Conservation (phyloP, 768 basidiomycete species). For the Rhizopogon vesiculosus region DNA sequence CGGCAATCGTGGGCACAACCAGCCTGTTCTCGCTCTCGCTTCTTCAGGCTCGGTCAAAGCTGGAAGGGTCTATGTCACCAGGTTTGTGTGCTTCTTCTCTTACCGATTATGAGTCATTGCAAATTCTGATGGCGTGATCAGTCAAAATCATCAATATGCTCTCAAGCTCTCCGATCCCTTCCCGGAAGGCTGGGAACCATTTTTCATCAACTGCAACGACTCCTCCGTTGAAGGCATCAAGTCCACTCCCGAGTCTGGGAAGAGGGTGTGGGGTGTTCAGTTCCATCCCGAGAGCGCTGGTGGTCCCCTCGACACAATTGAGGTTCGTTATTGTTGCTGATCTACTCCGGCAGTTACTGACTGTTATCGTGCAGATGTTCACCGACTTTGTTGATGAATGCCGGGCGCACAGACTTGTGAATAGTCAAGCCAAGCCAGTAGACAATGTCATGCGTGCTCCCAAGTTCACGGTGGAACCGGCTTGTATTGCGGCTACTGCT, state of each 20-base stretch:
- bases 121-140: constrained; percentile 18
- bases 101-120: not conserved
- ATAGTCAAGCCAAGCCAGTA: constrained; percentile 15
- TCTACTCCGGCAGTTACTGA: too few species aligned
- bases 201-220: constrained; percentile 99
- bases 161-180: constrained; percentile 89
- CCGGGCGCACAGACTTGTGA: constrained; percentile 45
- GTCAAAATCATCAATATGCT: constrained; percentile 99
- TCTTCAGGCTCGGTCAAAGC: constrained; percentile 90
- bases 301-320: constrained; percentile 97
- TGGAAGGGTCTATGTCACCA: constrained; percentile 95
- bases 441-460: constrained; percentile 8
- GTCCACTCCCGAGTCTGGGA: constrained; percentile 84
- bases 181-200: constrained; percentile 96
- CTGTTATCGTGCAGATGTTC: constrained; percentile 70
- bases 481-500: constrained; percentile 27
- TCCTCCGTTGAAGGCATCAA: constrained; percentile 99
- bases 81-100: constrained; percentile 34
- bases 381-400: constrained; percentile 87
- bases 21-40: constrained; percentile 95
- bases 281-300: constrained; percentile 99
- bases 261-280: constrained; percentile 95
- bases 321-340: constrained; percentile 44
- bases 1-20: constrained; percentile 99
- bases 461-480: constrained; percentile 17